Evolutionary conservation across 2,329 filamentous ascomycete species (phyloP), one percentile per base, ranked within the genome.

Genomic region (Aspergillus jensenii): DNA sequence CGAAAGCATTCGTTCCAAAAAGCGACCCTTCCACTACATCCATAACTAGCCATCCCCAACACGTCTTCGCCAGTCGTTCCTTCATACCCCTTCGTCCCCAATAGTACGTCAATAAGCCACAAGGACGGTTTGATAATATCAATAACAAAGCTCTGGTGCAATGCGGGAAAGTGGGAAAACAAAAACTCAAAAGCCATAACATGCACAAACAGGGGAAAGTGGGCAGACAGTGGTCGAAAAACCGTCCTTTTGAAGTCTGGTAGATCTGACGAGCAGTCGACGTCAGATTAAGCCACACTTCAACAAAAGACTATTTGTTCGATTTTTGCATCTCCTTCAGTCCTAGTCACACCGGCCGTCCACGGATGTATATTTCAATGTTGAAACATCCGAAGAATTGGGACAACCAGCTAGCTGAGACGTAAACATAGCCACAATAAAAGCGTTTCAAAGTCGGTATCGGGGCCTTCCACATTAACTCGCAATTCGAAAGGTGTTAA

Each of bases 381-480:
- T 23, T 39, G 57, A 55, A 53, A 41, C 39, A 62, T 62, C 61
- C 64, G 61, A 54, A 40, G 58, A 50, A 60, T 59, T 60, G 19
- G 23, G 58, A 46, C 45, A 49, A 61, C 63, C 63, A 63, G 64
- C 65, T 64, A 60, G 61, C 56, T 55, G 65, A 68, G 66, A 72
- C 65, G 59, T 67, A 68, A 63, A 67, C 23, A 72, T 72, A 71
- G 71, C 71, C 71, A 68, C 68, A 67, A 66, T 43, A 64, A 67
- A 48, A 65, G 60, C 67, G 70, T 68, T 72, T 70, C 66, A 65
- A 68, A 56, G 65, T 62, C 63, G 64, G 60, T 54, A 61, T 53
- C 67, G 61, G 66, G 62, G 46, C 65, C 59, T 60, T 57, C 49
- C 62, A 62, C 62, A 47, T 45, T 37, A 40, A 49, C 53, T 49